These are phyloP conservation scores for Bifiguratus adelaidae DNA, from an alignment of 192 early-diverging fungal species.

Conservation along the genomic window DNA sequence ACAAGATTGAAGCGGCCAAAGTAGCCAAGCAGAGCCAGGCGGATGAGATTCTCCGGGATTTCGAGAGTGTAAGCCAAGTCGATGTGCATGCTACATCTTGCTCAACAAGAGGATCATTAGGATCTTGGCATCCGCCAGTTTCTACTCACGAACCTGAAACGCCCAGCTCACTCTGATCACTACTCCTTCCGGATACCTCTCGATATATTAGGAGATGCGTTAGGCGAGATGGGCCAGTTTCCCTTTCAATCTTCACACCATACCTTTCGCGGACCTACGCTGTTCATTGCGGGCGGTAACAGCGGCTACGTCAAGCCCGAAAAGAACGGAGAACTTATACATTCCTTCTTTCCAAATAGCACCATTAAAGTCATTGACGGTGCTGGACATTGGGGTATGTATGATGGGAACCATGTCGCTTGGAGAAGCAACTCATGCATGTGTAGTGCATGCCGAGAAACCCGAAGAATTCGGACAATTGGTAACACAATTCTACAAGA, in stretches of 20 bases:
- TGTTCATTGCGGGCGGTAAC: constrained; percentile 75
- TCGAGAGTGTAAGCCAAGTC: constrained; percentile 13
- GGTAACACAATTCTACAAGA: constrained; percentile 36
- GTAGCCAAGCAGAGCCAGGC: constrained; percentile 45
- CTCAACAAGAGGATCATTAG: constrained; percentile 7
- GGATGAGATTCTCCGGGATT: constrained; percentile 39
- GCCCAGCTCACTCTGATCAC: constrained; percentile 15
- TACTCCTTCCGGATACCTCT: constrained; percentile 71
- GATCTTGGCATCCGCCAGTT: constrained; percentile 64
- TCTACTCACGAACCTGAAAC: constrained; percentile 85
- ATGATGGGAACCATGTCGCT: too few relatives aligned
- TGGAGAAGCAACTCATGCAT: too few relatives aligned
- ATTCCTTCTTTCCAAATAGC: constrained; percentile 59
- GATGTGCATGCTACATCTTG: constrained; percentile 10
- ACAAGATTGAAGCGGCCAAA: constrained; percentile 36
- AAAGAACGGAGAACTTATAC: constrained; percentile 39
- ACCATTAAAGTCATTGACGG: constrained; percentile 50
- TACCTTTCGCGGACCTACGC: constrained; percentile 45
- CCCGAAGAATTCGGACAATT: constrained; percentile 50
- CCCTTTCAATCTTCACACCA: constrained; percentile 17
- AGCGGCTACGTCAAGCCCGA: constrained; percentile 54
- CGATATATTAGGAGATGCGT: constrained; percentile 44
- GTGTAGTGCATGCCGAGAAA: constrained; percentile 58
- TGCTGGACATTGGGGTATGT: constrained; percentile 85
- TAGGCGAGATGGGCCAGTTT: constrained; percentile 40